Evolutionary conservation across 2,329 filamentous ascomycete genomes (phyloP), one percentile per base, ranked within the genome.

Genomic region (Aspergillus floridensis): DNA sequence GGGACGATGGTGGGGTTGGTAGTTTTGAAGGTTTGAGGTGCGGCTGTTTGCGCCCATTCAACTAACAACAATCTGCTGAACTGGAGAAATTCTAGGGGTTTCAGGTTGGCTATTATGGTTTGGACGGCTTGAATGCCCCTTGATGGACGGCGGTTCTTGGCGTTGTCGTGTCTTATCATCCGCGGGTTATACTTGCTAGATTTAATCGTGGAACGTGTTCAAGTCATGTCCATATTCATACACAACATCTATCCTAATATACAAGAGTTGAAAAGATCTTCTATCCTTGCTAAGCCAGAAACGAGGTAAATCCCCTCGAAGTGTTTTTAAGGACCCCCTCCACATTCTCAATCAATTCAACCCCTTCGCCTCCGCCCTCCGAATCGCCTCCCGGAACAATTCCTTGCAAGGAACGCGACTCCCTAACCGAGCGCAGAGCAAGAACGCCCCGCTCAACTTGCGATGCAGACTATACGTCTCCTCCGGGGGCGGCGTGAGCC

Each of bases 401-500:
- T 90, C 87, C 63, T 89, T 86, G 68, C 93, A 97, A 59, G 82
- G 81, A 2, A 99, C 93, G 64, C 86, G 84, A 73, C 92, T 96
- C 3, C 91, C 92, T 60, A 99, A 74, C 65, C 87, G 85, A 0
- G 95, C 93, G 75, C 95, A 99, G 19, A 99, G 81, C 70, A 99
- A 77, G 73, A 99, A 99, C 0, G 95, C 96, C 0, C 95, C 95
- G 74, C 92, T 96, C 57, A 99, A 79, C 79, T 99, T 99, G 61
- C 95, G 86, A 76, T 99, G 95, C 69, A 99, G 77, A 73, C 89
- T 93, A 72, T 99, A 99, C 55, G 95, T 99, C 81, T 99, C 95
- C 78, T 99, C 96, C 0, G 95, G 95, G 24, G 96, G 95, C 24
- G 95, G 93, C 16, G 91, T 87, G 21, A 99, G 79, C 38, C 95